phyloP scores from a whole-genome alignment of 306 rosid genomes.

The Echinosophora koreensis region DNA sequence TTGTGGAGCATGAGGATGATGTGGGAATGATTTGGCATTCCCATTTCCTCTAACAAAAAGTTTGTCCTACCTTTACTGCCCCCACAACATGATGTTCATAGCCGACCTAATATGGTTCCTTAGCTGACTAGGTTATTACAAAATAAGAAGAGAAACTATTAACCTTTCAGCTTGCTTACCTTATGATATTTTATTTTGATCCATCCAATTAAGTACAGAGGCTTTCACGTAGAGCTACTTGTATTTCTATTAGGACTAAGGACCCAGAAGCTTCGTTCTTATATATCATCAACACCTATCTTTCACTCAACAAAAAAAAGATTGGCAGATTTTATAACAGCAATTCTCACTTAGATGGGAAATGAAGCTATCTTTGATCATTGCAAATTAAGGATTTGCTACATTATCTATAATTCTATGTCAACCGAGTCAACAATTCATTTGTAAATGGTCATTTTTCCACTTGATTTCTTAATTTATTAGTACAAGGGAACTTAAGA shows the following conservation, averaged over 20 bases:
- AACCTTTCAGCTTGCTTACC: constrained; percentile 7
- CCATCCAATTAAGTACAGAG: background rate
- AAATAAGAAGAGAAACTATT: background rate
- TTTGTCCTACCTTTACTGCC: constrained; percentile 10
- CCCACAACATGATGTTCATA: constrained; percentile 39
- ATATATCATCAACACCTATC: constrained; percentile 7
- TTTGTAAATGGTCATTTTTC: constrained; percentile 1
- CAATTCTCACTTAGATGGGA: constrained; percentile 13
- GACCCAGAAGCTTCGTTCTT: constrained; percentile 14
- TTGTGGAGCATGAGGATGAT: constrained; percentile 21
- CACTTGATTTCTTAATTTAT: background rate
- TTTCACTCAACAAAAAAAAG: constrained; percentile 4
- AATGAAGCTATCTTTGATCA: background rate
- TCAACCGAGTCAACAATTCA: background rate
- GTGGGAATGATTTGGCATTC: constrained; percentile 42
- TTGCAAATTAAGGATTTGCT: constrained; percentile 13
- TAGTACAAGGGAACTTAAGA: background rate
- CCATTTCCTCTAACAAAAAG: constrained; percentile 21
- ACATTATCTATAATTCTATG: background rate
- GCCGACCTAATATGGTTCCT: constrained; percentile 38
- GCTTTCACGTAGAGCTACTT: background rate
- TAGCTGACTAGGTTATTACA: constrained; percentile 26
- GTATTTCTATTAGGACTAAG: background rate
- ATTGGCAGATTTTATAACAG: constrained; percentile 1
- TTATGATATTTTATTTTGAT: background rate